Conservation (phyloP, 176 grass and related monocot genomes). For the Tuctoria greenei region DNA sequence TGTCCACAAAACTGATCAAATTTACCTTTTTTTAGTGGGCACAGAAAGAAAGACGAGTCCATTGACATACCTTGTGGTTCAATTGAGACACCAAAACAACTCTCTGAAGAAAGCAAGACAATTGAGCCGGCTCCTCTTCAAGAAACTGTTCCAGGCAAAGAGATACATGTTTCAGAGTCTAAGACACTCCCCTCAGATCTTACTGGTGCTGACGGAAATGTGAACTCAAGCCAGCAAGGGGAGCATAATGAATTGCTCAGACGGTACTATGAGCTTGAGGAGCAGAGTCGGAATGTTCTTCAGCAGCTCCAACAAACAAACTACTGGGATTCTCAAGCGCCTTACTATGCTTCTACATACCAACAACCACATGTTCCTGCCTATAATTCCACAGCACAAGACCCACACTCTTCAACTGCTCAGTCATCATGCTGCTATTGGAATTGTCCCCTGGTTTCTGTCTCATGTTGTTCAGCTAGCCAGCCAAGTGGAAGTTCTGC, state of each 20-base stretch:
- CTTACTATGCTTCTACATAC: constrained; percentile 39
- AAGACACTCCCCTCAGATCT: constrained; percentile 18
- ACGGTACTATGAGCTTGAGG: constrained; percentile 81
- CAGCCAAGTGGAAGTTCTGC: constrained; percentile 36
- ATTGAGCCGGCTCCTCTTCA: constrained; percentile 44
- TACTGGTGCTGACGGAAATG: constrained; percentile 19
- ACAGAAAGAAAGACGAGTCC: constrained; percentile 26
- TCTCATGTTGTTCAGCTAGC: constrained; percentile 44
- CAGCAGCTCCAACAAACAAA: constrained; percentile 69
- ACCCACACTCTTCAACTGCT: constrained; percentile 38
- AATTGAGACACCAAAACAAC: constrained; percentile 19
- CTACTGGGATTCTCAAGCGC: constrained; percentile 61
- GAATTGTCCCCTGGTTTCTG: constrained; percentile 52
- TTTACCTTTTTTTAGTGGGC: constrained; percentile 30
- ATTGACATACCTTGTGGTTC: constrained; percentile 11
- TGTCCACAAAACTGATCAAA: neutral
- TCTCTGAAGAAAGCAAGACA: constrained; percentile 26
- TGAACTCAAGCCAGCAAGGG: constrained; percentile 40
- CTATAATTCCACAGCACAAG: constrained; percentile 44
- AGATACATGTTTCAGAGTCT: constrained; percentile 29
- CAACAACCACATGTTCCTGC: constrained; percentile 42
- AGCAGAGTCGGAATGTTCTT: constrained; percentile 67
- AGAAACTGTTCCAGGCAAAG: constrained; percentile 32
- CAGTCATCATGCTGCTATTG: constrained; percentile 49
- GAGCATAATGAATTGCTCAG: constrained; percentile 64